Evolutionary conservation across 2,329 filamentous ascomycete genomes (phyloP).

Genomic region (Diaporthe nobilis): DNA sequence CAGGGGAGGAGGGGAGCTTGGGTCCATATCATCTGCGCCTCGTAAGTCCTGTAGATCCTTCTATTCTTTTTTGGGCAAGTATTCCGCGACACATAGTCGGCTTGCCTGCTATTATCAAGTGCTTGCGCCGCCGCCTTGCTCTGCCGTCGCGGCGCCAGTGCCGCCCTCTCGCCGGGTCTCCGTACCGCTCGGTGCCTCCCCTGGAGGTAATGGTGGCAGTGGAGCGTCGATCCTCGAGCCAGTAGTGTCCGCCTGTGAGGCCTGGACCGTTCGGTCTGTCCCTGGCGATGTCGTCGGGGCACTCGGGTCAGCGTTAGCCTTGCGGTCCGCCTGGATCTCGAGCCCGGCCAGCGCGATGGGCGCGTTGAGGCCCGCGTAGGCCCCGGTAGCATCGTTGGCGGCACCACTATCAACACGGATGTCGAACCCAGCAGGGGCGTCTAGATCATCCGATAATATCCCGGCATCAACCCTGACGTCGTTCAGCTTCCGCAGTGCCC

Average conservation of each 20-base stretch:
- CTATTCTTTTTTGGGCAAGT: constrained; percentile 2
- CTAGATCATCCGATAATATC: neutral
- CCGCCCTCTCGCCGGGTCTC: neutral
- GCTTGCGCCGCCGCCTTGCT: neutral
- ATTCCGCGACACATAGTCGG: neutral
- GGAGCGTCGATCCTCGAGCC: constrained; percentile 16
- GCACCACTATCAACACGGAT: neutral
- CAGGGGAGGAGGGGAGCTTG: neutral
- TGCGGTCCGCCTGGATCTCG: constrained; percentile 36
- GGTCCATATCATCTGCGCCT: neutral
- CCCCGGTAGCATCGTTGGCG: constrained; percentile 3
- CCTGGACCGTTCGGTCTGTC: constrained; percentile 19
- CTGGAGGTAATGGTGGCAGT: constrained; percentile 19
- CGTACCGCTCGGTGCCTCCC: neutral
- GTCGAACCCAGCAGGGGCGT: neutral
- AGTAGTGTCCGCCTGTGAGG: constrained; percentile 6
- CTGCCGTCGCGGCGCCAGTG: neutral
- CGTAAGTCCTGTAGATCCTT: constrained; percentile 31
- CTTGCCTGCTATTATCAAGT: neutral
- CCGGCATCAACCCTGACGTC: constrained; percentile 42
- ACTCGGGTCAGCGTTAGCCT: constrained; percentile 25
- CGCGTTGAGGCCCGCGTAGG: constrained; percentile 19
- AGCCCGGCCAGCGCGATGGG: constrained; percentile 40
- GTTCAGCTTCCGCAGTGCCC: constrained; percentile 78
- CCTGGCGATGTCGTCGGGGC: neutral